Conservation (phyloP, 805 yeast genomes). For the Peterozyma toletana region DNA sequence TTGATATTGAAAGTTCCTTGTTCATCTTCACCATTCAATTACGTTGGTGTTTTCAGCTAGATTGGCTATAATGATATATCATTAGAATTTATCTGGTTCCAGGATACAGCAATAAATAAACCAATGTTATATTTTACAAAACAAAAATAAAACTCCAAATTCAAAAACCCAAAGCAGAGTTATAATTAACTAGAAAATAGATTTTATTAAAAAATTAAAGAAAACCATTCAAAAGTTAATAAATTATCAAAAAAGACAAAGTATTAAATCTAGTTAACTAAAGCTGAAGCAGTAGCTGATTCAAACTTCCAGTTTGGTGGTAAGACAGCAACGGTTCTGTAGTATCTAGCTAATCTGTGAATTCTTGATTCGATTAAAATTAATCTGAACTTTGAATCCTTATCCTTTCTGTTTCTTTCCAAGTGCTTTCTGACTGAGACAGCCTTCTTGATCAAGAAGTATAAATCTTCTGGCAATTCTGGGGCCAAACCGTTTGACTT, state of each 20-base stretch:
- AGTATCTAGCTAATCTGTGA: constrained; percentile 99
- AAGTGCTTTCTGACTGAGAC: constrained; percentile 99
- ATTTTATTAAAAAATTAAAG: no score
- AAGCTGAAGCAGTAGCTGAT: constrained; percentile 99
- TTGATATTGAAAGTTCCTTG: no score
- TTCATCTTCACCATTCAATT: no score
- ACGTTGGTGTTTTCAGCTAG: no score
- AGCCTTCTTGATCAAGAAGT: constrained; percentile 99
- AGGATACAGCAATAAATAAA: no score
- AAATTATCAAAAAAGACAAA: constrained; percentile 6
- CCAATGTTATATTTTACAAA: no score
- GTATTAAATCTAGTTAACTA: constrained; percentile 75
- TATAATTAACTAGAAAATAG: no score
- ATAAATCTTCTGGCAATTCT: constrained; percentile 99
- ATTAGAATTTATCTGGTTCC: no score
- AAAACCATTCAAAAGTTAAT: no score
- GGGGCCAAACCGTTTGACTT: constrained; percentile 99
- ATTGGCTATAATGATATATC: no score
- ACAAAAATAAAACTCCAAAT: no score
- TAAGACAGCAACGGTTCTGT: constrained; percentile 98
- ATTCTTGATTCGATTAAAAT: constrained; percentile 99
- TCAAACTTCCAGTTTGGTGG: constrained; percentile 99
- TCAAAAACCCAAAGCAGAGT: no score
- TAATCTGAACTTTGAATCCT: constrained; percentile 99
- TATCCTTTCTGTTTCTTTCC: constrained; percentile 99